Evolutionary conservation across 345 rosid species (phyloP).

Genomic region (Gossypium sturtianum): DNA sequence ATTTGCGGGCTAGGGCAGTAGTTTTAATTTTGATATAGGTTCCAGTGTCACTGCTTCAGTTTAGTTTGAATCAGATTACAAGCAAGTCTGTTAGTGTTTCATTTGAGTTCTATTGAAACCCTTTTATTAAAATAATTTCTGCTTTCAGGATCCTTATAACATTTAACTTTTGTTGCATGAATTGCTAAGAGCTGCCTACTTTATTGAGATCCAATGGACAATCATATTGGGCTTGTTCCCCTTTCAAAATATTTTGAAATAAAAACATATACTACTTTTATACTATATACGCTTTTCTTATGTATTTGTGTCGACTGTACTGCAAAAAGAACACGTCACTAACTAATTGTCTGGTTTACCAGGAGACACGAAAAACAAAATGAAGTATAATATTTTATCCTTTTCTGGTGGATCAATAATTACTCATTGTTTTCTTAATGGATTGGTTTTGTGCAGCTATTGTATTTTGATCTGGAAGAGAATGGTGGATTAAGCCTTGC

Average conservation of each 20-base stretch:
- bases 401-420: background rate
- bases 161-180: background rate
- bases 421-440: slow-evolving; percentile 7
- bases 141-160: background rate
- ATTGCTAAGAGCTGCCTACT: background rate
- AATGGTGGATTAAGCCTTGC: slow-evolving; percentile 85
- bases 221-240: background rate
- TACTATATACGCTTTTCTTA: background rate
- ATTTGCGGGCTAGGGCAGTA: background rate
- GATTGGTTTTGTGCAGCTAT: slow-evolving; percentile 61
- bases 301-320: too few relatives aligned
- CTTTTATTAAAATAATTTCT: background rate
- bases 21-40: background rate
- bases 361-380: background rate
- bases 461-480: slow-evolving; percentile 82
- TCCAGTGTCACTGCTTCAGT: background rate
- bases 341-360: background rate
- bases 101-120: background rate
- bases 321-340: background rate
- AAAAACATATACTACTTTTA: background rate
- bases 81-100: background rate
- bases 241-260: background rate
- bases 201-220: background rate
- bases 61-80: background rate
- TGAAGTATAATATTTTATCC: background rate